Percentiles rank a stretch among this genome's conserved stretches.
These are phyloP conservation scores for Termitomyces sp. DNA, from an alignment of 1,284 basidiomycete genomes.

Conservation along the genomic window DNA sequence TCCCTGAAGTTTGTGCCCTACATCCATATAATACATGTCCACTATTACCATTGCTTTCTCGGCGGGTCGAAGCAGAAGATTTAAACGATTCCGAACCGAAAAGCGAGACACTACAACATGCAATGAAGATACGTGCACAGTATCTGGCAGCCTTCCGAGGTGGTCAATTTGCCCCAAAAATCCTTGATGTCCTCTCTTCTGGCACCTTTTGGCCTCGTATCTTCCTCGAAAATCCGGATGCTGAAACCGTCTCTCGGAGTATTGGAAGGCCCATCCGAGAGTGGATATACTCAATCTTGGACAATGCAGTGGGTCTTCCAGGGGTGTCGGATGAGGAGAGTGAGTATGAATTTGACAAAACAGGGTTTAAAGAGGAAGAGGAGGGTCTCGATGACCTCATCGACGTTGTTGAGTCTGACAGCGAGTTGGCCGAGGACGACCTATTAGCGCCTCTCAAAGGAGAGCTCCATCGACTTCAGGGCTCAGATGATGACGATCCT, in stretches of 20 bases:
- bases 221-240: conserved; percentile 76
- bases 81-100: conserved; percentile 21
- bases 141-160: conserved; percentile 62
- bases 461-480: conserved; percentile 54
- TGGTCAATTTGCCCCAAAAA: conserved; percentile 51
- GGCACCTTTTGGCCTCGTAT: conserved; percentile 62
- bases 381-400: conserved; percentile 47
- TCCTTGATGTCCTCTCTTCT: conserved; percentile 56
- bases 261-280: conserved; percentile 59
- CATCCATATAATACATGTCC: conserved; percentile 52
- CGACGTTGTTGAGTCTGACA: conserved; percentile 42
- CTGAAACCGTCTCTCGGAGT: conserved; percentile 54
- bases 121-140: conserved; percentile 33
- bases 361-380: conserved; percentile 42
- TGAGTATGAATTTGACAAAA: conserved; percentile 21
- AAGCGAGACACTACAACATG: conserved; percentile 22
- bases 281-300: conserved; percentile 66
- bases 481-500: conserved; percentile 26
- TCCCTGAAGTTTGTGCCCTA: conserved; percentile 51
- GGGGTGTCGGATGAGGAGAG: conserved; percentile 15
- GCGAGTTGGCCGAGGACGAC: conserved; percentile 32
- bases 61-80: conserved; percentile 26
- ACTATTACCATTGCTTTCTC: conserved; percentile 48
- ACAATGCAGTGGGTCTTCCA: conserved; percentile 59
- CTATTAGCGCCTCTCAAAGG: conserved; percentile 65